Evolutionary conservation across 768 basidiomycete genomes (phyloP).

Genomic region (Pisolithus orientalis): DNA sequence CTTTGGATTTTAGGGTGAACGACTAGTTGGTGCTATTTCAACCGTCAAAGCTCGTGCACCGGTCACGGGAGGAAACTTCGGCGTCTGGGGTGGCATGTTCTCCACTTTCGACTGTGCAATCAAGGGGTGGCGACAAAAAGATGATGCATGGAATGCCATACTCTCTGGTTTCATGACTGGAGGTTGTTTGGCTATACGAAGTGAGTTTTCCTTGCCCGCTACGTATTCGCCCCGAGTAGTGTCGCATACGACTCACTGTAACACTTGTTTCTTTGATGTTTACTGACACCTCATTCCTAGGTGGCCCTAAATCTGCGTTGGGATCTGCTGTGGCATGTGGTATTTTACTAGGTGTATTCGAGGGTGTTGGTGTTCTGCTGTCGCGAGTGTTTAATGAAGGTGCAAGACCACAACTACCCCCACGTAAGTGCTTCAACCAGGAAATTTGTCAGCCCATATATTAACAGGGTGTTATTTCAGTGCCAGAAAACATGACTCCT

Average conservation of each 20-base stretch:
- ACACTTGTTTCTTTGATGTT: not conserved
- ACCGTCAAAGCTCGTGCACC: conserved; percentile 98
- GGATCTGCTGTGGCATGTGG: conserved; percentile 95
- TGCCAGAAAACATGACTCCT: conserved; percentile 52
- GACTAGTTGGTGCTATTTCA: conserved; percentile 87
- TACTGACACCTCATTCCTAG: conserved; percentile 34
- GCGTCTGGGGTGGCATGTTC: conserved; percentile 97
- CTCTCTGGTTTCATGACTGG: conserved; percentile 98
- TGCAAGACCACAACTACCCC: conserved; percentile 73
- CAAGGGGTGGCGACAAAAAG: conserved; percentile 94
- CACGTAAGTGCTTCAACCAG: conserved; percentile 43
- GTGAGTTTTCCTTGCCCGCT: conserved; percentile 44
- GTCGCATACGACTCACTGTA: not conserved
- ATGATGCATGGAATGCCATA: conserved; percentile 99
- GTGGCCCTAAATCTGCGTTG: conserved; percentile 86
- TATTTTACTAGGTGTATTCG: conserved; percentile 89
- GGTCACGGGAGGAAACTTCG: conserved; percentile 96
- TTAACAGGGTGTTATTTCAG: conserved; percentile 19
- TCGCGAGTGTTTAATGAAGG: conserved; percentile 84
- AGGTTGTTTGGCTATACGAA: conserved; percentile 88
- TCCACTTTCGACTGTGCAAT: conserved; percentile 98
- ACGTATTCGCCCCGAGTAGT: not conserved
- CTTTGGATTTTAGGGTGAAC: conserved; percentile 64
- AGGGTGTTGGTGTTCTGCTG: conserved; percentile 91
- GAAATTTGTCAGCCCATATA: conserved; percentile 2